A percentile compares a stretch with the other conserved stretches of the same genome.
phyloP scores from a whole-genome alignment of 352 stramenopile genomes.

The Globisporangium recalcitrans region DNA sequence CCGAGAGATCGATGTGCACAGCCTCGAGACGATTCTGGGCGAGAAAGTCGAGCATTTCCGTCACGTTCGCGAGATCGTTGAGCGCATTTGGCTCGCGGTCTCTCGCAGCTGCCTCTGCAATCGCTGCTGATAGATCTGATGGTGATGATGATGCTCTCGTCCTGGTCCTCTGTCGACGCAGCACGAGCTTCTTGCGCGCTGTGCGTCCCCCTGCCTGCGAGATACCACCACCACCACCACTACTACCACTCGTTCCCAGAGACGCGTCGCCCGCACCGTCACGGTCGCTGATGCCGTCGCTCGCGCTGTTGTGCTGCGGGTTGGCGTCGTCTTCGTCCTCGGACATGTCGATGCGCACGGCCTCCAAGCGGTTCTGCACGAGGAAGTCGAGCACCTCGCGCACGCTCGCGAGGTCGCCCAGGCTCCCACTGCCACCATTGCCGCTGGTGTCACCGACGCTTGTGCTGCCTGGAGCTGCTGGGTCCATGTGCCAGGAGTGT shows the following conservation, averaged over 20 bases:
- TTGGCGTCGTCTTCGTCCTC: not conserved
- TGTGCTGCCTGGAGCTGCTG: not conserved
- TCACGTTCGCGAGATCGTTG: not conserved
- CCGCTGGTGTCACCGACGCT: not conserved
- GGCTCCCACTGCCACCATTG: not conserved
- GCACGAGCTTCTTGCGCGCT: constrained; percentile 3
- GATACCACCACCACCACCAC: not conserved
- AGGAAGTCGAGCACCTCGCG: constrained; percentile 15
- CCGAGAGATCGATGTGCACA: constrained; percentile 2
- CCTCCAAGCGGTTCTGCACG: constrained; percentile 5
- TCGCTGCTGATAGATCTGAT: not conserved
- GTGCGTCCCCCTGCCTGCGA: not conserved
- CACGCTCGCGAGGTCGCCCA: constrained; percentile 7
- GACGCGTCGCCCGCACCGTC: not conserved
- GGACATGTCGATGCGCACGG: constrained; percentile 4
- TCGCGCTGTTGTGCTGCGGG: not conserved
- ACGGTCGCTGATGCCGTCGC: not conserved
- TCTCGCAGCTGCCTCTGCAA: not conserved
- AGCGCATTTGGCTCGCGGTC: not conserved
- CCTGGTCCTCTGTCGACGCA: not conserved
- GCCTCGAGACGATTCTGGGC: not conserved
- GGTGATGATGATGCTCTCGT: not conserved
- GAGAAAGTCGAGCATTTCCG: constrained; percentile 8
- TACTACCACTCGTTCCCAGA: not conserved
- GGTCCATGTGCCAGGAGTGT: not conserved